A percentile compares a stretch with the other conserved stretches of the same genome.
These are phyloP conservation scores for Aphelidium insulamus DNA, from an alignment of 371 early-diverging fungal species.

Conservation along the genomic window DNA sequence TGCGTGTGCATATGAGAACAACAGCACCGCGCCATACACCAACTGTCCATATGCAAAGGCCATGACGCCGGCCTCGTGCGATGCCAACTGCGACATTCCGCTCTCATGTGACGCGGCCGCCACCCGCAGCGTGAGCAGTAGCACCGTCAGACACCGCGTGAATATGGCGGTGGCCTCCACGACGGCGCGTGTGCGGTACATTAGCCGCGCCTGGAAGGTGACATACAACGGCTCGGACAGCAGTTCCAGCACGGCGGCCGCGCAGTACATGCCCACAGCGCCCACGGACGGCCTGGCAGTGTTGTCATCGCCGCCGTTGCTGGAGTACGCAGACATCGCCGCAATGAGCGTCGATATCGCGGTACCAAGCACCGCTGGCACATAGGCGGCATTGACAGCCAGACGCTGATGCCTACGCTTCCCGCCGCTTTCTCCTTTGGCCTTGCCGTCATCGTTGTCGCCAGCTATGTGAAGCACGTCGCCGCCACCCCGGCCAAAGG, in stretches of 20 bases:
- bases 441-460: background rate
- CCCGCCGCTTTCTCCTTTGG: slow-evolving; percentile 1
- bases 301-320: slow-evolving; percentile 4
- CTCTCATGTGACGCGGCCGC: too few species aligned
- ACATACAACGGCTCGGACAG: slow-evolving; percentile 63
- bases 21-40: too few species aligned
- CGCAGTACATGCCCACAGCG: slow-evolving; percentile 34
- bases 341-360: slow-evolving; percentile 7
- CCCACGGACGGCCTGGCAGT: slow-evolving; percentile 17
- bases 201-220: slow-evolving; percentile 32
- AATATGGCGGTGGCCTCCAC: too few species aligned
- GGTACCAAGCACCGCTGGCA: slow-evolving; percentile 39
- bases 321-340: slow-evolving; percentile 17
- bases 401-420: slow-evolving; percentile 17
- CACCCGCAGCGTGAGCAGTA: slow-evolving; percentile 52
- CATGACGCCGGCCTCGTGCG: too few species aligned
- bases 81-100: too few species aligned
- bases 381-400: slow-evolving; percentile 47
- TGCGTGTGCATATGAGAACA: too few species aligned
- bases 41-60: too few species aligned
- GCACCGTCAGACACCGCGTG: too few species aligned
- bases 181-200: too few species aligned
- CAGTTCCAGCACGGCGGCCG: slow-evolving; percentile 49
- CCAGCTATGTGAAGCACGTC: slow-evolving; percentile 10
- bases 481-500: slow-evolving; percentile 3